Conservation (phyloP, 495 filamentous ascomycete species). For the Staphylotrichum tortipilum region DNA sequence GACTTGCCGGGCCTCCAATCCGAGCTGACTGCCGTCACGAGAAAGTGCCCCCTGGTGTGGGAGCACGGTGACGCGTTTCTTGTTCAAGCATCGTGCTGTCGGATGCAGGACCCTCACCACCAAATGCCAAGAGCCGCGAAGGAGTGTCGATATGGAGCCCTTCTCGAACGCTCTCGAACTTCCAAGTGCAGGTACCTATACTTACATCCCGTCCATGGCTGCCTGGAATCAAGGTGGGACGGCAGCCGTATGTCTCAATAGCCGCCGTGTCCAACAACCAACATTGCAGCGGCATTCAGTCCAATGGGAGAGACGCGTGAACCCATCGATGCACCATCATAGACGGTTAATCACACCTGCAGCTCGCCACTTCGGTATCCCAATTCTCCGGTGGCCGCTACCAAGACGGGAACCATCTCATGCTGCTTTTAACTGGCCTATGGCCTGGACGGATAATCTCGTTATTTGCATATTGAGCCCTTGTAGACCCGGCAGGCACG, state of each 20-base stretch:
- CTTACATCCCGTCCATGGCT: not conserved
- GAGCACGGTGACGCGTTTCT: not conserved
- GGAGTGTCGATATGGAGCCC: too few relatives aligned
- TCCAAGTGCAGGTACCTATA: not conserved
- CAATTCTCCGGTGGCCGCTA: not conserved
- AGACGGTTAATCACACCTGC: not conserved
- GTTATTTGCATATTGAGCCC: too few relatives aligned
- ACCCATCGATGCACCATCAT: not conserved
- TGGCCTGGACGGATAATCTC: too few relatives aligned
- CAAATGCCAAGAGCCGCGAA: not conserved
- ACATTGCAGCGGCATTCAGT: not conserved
- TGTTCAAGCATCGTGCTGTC: not conserved
- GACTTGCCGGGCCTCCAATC: too few relatives aligned
- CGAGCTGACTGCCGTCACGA: too few relatives aligned
- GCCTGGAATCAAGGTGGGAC: too few relatives aligned
- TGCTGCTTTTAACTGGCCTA: not conserved
- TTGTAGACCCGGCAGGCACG: too few relatives aligned
- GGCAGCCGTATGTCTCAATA: conserved; percentile 5
- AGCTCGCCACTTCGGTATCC: not conserved
- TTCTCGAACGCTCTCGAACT: not conserved
- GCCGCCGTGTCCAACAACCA: conserved; percentile 11
- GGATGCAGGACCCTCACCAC: not conserved
- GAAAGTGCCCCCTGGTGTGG: too few relatives aligned
- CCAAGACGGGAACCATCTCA: not conserved
- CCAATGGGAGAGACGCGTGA: not conserved